Conservation (phyloP, 352 stramenopile genomes). For the Poterioochromonas sp. region DNA sequence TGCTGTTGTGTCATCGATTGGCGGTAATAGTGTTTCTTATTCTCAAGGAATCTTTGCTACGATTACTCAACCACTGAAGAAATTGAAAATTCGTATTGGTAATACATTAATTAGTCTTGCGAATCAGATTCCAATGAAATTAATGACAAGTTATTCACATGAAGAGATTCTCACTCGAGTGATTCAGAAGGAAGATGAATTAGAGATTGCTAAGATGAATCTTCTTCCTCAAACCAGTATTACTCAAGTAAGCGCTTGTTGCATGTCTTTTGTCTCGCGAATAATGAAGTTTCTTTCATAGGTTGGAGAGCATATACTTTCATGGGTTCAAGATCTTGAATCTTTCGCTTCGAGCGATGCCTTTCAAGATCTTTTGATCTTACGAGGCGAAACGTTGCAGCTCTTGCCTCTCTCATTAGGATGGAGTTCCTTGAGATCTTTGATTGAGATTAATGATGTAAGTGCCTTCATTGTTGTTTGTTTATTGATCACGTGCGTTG, state of each 20-base stretch:
- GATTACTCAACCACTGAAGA: too few relatives aligned
- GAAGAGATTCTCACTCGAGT: background rate
- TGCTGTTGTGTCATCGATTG: too few relatives aligned
- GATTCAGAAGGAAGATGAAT: background rate
- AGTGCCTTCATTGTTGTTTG: background rate
- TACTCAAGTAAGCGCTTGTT: background rate
- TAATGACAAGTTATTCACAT: too few relatives aligned
- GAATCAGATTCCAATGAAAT: background rate
- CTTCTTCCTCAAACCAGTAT: background rate
- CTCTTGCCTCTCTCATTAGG: background rate
- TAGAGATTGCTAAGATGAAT: background rate
- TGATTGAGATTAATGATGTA: too few relatives aligned
- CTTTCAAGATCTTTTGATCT: background rate
- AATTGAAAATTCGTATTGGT: too few relatives aligned
- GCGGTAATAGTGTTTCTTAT: too few relatives aligned
- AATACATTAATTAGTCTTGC: background rate
- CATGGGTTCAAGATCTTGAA: constrained; percentile 19
- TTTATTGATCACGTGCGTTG: background rate
- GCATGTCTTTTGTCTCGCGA: background rate
- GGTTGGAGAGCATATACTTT: constrained; percentile 21
- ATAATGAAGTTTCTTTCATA: background rate
- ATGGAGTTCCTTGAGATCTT: background rate
- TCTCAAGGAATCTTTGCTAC: too few relatives aligned
- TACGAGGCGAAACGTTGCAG: background rate
- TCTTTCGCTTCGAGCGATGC: constrained; percentile 4